Base-by-base conservation (phyloP, 768 basidiomycete genomes). In the Kwoniella sp. region DNA sequence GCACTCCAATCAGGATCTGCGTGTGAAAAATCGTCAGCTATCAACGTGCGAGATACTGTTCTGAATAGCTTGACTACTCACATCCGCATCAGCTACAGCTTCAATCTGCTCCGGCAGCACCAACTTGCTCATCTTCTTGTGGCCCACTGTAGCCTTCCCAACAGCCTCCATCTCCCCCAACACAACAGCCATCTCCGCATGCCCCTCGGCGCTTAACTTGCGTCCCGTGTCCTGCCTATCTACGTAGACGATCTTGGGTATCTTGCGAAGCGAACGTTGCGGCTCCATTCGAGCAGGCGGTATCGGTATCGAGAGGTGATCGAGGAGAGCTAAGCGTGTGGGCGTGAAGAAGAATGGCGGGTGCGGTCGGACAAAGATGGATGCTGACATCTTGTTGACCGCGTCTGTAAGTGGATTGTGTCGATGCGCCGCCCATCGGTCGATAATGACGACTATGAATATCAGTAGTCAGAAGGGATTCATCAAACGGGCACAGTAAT, bases 191-290 rank as follows among this genome's bases (percentile, higher is more conserved):
- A 91, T 77, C 15, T 69, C 78, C 0, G 81, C 79, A 68, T 90
- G 88, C 64, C 88, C 86, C 36, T 71, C 77, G 2, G 65, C 62
- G n/a, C 58, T 65, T 33, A 79, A 64, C 60, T 87, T 77, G 21
- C 85, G 80, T 21, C 82, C 58, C 4, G 81, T 82, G n/a, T 79
- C 79, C 78, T 91, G 90, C 30, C 90, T 83, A 60, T 84, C 85
- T 63, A 91, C 85, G 70, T 91, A 91, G 10, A 87, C 88, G 63
- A 91, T 85, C 55, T 68, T 68, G 29, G 68, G 59, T 37, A 56
- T 26, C 2, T 51, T 52, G 17, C 47, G 48, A 7, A 61, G 37
- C 1, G 55, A 29, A 27, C 48, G 47, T 26, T 51, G 55, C 7
- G 62, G 62, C 24, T 56, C 55, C 26, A 46, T 15, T 12, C 60